Conservation (phyloP, 768 basidiomycete genomes). For the Candolleomyces aberdarensis region DNA sequence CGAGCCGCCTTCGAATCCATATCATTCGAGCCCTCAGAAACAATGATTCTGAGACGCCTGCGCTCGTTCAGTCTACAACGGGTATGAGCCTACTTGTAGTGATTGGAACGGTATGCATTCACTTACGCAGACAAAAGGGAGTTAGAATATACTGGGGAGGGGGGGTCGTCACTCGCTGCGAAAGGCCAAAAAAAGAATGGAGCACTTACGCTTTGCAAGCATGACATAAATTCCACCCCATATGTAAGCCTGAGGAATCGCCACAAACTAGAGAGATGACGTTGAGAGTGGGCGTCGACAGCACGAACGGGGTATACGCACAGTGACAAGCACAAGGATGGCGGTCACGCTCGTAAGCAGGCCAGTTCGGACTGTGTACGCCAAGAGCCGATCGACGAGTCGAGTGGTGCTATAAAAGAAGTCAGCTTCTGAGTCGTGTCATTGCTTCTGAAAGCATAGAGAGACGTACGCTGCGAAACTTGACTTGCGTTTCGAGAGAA, state of each 20-base stretch:
- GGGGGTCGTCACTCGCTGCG: background rate
- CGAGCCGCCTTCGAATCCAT: background rate
- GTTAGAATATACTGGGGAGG: constrained; percentile 22
- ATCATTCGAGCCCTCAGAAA: background rate
- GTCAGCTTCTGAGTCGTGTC: background rate
- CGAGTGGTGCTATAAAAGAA: constrained; percentile 15
- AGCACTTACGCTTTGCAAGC: constrained; percentile 27
- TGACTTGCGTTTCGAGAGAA: constrained; percentile 17
- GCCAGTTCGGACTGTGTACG: constrained; percentile 29
- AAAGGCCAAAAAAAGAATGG: background rate
- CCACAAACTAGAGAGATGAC: constrained; percentile 13
- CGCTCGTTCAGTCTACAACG: constrained; percentile 19
- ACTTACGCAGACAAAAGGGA: constrained; percentile 24
- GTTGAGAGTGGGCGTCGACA: too few species aligned
- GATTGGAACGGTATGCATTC: background rate
- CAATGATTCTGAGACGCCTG: constrained; percentile 16
- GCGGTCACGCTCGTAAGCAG: constrained; percentile 21
- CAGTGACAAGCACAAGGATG: constrained; percentile 18
- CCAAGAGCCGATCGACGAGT: constrained; percentile 24
- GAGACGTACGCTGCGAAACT: constrained; percentile 16
- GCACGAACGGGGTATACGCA: constrained; percentile 6
- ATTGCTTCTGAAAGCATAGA: background rate
- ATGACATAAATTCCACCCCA: constrained; percentile 30
- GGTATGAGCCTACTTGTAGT: too few species aligned
- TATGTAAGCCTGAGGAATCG: constrained; percentile 19